Percentiles rank a stretch among this genome's conserved stretches.
Conservation (phyloP, 805 yeast genomes). For the Candida berthetii region DNA sequence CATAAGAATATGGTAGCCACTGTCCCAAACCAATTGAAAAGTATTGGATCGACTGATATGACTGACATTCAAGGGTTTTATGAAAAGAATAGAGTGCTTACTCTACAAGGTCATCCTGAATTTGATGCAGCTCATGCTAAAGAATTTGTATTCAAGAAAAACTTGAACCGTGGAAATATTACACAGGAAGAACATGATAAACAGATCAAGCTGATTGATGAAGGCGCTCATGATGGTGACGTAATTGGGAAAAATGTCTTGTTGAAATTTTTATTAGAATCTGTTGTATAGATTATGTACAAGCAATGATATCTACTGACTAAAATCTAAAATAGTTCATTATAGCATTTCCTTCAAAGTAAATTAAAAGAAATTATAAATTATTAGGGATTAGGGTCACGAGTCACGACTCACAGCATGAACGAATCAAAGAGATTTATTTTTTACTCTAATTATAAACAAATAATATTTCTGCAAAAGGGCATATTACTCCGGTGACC, state of each 20-base stretch:
- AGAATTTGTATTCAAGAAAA: background rate
- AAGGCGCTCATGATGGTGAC: background rate
- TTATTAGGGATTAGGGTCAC: too few relatives aligned
- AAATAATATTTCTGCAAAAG: too few relatives aligned
- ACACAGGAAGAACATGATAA: background rate
- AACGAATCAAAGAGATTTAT: too few relatives aligned
- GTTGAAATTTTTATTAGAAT: background rate
- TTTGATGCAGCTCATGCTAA: constrained; percentile 31
- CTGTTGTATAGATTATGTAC: too few relatives aligned
- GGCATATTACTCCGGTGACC: too few relatives aligned
- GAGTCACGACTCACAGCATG: too few relatives aligned
- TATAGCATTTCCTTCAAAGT: too few relatives aligned
- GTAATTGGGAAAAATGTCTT: background rate
- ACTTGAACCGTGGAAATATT: background rate
- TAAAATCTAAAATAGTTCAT: too few relatives aligned
- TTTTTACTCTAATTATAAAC: too few relatives aligned
- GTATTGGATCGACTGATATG: constrained; percentile 46
- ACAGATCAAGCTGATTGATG: background rate
- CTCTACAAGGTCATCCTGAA: constrained; percentile 92
- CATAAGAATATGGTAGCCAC: constrained; percentile 53
- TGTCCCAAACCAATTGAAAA: constrained; percentile 29
- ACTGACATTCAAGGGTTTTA: constrained; percentile 67
- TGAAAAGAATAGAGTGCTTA: constrained; percentile 42
- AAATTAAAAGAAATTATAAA: too few relatives aligned
- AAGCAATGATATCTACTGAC: too few relatives aligned